A percentile compares a stretch with the other conserved stretches of the same genome.
These are phyloP conservation scores for Musa itinerans DNA, from an alignment of 176 grass and related monocot genomes.

Conservation along the genomic window DNA sequence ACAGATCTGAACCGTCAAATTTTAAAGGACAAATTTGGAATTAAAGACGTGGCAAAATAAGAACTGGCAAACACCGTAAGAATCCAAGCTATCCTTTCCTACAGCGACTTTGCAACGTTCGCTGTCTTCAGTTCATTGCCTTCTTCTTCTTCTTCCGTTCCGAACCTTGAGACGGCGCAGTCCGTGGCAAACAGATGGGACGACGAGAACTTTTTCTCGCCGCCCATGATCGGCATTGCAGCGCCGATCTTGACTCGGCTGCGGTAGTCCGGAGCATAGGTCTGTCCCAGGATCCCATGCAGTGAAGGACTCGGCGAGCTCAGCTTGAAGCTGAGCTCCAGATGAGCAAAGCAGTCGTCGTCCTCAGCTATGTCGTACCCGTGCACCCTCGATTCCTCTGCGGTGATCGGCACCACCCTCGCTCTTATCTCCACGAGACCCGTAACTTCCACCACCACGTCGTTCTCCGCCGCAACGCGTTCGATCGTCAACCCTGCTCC, in stretches of 20 bases:
- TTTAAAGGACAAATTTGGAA: too few species aligned
- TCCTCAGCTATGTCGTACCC: constrained; percentile 14
- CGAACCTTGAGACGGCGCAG: constrained; percentile 26
- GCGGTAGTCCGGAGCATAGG: constrained; percentile 21
- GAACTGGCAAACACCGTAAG: too few species aligned
- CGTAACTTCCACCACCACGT: background rate
- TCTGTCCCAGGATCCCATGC: constrained; percentile 33
- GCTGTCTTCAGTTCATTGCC: too few species aligned
- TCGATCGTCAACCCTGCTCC: background rate
- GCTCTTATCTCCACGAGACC: background rate
- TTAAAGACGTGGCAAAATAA: too few species aligned
- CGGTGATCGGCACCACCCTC: constrained; percentile 3
- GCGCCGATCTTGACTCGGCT: constrained; percentile 30
- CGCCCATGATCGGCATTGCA: constrained; percentile 30
- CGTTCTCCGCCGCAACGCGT: background rate
- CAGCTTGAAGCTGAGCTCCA: constrained; percentile 33
- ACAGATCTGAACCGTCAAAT: too few species aligned
- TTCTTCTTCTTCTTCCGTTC: constrained; percentile 8
- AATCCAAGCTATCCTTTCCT: too few species aligned
- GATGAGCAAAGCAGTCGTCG: constrained; percentile 29
- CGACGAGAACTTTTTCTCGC: constrained; percentile 23
- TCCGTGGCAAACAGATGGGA: constrained; percentile 34
- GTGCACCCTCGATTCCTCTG: constrained; percentile 23
- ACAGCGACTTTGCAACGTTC: too few species aligned
- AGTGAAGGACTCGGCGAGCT: constrained; percentile 14